Evolutionary conservation across 768 basidiomycete genomes (phyloP).

Genomic region (Suillus fuscotomentosus): DNA sequence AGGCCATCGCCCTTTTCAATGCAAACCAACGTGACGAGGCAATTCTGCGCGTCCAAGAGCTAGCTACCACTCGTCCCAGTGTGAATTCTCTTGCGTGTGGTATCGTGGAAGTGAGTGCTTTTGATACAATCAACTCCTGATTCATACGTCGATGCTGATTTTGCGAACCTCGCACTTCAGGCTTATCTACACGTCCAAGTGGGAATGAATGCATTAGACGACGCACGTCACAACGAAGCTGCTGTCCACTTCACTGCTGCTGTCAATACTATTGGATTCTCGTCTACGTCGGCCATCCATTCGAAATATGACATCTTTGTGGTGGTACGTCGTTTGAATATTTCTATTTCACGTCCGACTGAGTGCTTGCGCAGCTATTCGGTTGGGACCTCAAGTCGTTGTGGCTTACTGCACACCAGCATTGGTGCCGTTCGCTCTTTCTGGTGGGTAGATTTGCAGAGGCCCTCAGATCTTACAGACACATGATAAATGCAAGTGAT

Average conservation of each 20-base stretch:
- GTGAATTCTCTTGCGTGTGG: not conserved
- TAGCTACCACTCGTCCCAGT: not conserved
- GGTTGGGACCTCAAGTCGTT: not conserved
- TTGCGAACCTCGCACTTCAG: not conserved
- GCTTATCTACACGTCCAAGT: not conserved
- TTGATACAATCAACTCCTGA: not conserved
- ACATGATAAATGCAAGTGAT: not conserved
- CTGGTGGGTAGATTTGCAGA: not conserved
- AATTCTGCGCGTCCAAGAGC: not conserved
- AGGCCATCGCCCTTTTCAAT: not conserved
- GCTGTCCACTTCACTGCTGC: not conserved
- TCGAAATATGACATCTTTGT: not conserved
- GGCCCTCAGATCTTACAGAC: not conserved
- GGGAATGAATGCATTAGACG: not conserved
- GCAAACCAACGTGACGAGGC: not conserved
- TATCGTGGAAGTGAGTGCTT: not conserved
- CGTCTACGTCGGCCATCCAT: not conserved
- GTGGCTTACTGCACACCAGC: not conserved
- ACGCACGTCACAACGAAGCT: not conserved
- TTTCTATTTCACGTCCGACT: not conserved
- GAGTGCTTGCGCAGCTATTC: not conserved
- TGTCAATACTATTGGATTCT: not conserved
- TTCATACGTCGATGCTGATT: not conserved
- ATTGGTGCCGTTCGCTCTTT: not conserved
- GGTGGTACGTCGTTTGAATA: not conserved